Percentiles rank a stretch among this genome's conserved stretches.
phyloP scores from a whole-genome alignment of 2,329 filamentous ascomycete genomes.

The Beauveria sp. region DNA sequence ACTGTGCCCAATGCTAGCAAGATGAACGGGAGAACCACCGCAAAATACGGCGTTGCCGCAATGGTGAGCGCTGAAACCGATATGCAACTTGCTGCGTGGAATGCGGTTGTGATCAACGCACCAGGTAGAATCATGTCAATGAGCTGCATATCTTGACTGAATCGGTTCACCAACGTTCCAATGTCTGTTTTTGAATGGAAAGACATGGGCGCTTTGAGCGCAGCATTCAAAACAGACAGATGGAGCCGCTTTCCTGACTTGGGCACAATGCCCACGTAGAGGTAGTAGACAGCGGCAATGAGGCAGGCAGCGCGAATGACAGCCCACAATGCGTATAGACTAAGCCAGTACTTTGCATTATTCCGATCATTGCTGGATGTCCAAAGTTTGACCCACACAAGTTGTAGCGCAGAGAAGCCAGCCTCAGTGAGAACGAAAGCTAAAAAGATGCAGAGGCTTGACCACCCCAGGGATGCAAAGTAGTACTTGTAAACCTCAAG shows the following conservation, averaged over 20 bases:
- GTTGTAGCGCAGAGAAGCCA: background rate
- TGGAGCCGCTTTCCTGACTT: conserved; percentile 5
- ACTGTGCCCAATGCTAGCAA: background rate
- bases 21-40: conserved; percentile 2
- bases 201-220: conserved; percentile 7
- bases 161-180: conserved; percentile 12
- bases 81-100: background rate
- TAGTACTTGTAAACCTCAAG: conserved; percentile 12
- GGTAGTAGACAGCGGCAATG: conserved; percentile 1
- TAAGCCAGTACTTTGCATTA: conserved; percentile 7
- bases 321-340: conserved; percentile 4
- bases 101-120: conserved; percentile 1
- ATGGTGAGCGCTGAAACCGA: background rate
- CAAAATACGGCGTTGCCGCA: conserved; percentile 9
- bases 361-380: conserved; percentile 1
- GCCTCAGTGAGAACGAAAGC: background rate
- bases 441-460: background rate
- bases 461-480: conserved; percentile 7
- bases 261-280: conserved; percentile 9
- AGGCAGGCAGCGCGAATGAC: background rate
- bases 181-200: conserved; percentile 6
- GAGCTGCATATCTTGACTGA: conserved; percentile 13
- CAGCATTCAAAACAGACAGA: conserved; percentile 4
- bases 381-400: conserved; percentile 8
- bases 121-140: conserved; percentile 11